Percentiles rank a stretch among this genome's conserved stretches.
phyloP scores from a whole-genome alignment of 2,329 filamentous ascomycete genomes.

The Chrysoporthe deuterocubensis region DNA sequence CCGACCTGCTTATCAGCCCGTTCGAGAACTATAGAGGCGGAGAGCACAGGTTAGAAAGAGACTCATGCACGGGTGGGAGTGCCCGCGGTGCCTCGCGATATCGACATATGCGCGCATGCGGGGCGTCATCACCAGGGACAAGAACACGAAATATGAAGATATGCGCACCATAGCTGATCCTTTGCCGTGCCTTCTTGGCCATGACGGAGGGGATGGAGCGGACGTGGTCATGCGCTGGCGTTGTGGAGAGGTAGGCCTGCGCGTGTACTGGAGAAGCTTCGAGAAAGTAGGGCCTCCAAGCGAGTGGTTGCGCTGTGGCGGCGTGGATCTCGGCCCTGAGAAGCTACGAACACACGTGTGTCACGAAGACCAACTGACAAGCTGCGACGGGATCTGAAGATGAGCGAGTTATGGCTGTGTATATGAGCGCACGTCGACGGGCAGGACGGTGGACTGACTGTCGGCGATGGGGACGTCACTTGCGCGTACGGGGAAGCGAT shows the following conservation, averaged over 20 bases:
- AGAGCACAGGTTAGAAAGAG: constrained; percentile 31
- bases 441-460: neutral
- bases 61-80: constrained; percentile 4
- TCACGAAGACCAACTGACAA: no score
- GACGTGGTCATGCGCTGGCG: constrained; percentile 29
- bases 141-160: constrained; percentile 17
- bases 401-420: neutral
- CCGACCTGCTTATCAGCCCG: constrained; percentile 64
- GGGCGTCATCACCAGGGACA: constrained; percentile 33
- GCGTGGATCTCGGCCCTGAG: neutral
- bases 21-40: constrained; percentile 56
- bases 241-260: constrained; percentile 3
- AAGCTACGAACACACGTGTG: neutral
- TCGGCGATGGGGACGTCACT: neutral
- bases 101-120: constrained; percentile 16
- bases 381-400: neutral
- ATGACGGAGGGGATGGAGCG: constrained; percentile 43
- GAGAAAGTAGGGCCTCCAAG: neutral
- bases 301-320: neutral
- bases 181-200: constrained; percentile 68
- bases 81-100: constrained; percentile 14
- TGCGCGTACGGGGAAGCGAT: neutral
- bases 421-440: neutral
- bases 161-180: constrained; percentile 67
- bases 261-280: constrained; percentile 7